A percentile compares a stretch with the other conserved stretches of the same genome.
These are phyloP conservation scores for Corylus heterophylla DNA, from an alignment of 306 rosid species.

Conservation along the genomic window DNA sequence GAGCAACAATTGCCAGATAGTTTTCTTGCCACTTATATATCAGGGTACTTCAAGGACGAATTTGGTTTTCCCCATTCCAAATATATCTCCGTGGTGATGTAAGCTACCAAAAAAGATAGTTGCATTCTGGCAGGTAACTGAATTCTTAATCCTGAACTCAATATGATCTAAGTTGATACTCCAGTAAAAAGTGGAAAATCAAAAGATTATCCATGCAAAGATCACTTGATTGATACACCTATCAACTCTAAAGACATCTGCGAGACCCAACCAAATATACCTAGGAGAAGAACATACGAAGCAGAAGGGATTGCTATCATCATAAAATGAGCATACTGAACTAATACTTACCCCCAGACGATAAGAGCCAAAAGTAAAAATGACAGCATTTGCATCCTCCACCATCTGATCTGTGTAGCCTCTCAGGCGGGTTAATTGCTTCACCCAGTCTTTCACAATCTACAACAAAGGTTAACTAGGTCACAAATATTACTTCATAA, in stretches of 20 bases:
- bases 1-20: not conserved
- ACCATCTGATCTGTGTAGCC: conserved; percentile 98
- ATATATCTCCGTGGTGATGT: not conserved
- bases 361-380: conserved; percentile 90
- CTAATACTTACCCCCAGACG: conserved; percentile 74
- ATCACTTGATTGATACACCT: conserved; percentile 18
- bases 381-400: conserved; percentile 89
- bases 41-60: not conserved
- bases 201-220: conserved; percentile 8
- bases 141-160: conserved; percentile 15
- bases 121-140: conserved; percentile 11
- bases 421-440: conserved; percentile 74
- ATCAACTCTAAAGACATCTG: not conserved
- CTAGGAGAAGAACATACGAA: not conserved
- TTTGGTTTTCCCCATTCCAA: conserved; percentile 13
- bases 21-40: not conserved
- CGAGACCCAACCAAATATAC: not conserved
- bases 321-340: not conserved
- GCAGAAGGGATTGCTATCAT: not conserved
- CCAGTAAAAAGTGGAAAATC: not conserved
- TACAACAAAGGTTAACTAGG: conserved; percentile 36
- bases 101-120: not conserved
- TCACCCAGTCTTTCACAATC: conserved; percentile 94
- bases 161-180: conserved; percentile 4
- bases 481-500: conserved; percentile 10